Conservation (phyloP, 306 rosid species). For the Cicer cuneatum region DNA sequence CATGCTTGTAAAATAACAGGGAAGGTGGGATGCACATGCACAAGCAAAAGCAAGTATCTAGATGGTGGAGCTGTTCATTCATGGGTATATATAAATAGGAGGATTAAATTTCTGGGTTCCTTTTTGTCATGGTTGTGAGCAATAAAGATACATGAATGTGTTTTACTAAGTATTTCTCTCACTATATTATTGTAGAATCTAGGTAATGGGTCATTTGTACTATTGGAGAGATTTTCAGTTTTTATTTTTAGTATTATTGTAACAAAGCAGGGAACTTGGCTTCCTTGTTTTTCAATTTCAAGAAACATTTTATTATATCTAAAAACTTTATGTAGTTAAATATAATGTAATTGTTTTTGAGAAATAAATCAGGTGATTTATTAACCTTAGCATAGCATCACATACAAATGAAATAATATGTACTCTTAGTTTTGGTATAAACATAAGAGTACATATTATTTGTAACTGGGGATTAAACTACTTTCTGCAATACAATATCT, state of each 20-base stretch:
- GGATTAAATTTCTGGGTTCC: slow-evolving; percentile 48
- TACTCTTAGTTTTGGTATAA: neutral
- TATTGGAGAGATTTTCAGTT: slow-evolving; percentile 34
- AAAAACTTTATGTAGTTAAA: slow-evolving; percentile 2
- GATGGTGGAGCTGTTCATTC: slow-evolving; percentile 49
- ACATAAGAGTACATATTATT: neutral
- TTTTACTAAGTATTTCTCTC: slow-evolving; percentile 48
- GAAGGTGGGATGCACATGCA: slow-evolving; percentile 40
- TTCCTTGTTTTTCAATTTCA: slow-evolving; percentile 44
- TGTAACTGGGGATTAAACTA: slow-evolving; percentile 5
- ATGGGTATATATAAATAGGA: slow-evolving; percentile 54
- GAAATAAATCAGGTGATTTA: neutral
- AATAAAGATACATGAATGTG: slow-evolving; percentile 50
- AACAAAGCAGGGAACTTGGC: slow-evolving; percentile 41
- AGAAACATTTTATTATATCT: neutral
- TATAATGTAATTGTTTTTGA: neutral
- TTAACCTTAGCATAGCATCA: slow-evolving; percentile 18
- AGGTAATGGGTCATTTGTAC: slow-evolving; percentile 41
- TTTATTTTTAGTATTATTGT: slow-evolving; percentile 14
- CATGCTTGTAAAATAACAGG: slow-evolving; percentile 42
- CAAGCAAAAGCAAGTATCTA: slow-evolving; percentile 41
- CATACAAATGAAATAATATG: neutral
- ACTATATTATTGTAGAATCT: slow-evolving; percentile 48
- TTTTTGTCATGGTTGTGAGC: slow-evolving; percentile 45
- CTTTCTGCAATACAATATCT: neutral